Evolutionary conservation across 2,329 filamentous ascomycete species (phyloP), one percentile per base, ranked within the genome.

Genomic region (Periconia sp.): DNA sequence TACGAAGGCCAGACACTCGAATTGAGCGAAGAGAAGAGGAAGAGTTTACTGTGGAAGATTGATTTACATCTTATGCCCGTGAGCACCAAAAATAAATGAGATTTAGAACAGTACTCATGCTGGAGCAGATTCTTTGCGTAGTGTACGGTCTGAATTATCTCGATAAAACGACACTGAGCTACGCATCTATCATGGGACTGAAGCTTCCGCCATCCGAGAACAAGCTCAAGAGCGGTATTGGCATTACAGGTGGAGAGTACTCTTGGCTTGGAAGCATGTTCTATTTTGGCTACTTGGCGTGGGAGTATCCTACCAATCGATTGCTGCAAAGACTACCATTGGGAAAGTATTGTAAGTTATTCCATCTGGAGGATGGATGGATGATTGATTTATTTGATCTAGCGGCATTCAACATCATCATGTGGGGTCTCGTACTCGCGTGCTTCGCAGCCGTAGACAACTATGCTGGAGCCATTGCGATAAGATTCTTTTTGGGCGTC

Each of bases 401-500:
- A 68, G 60, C 80, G 2, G 82, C 81, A 0, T 75, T 79, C 48
- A 86, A 83, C 56, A 79, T 87, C 43, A 76, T 86, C 46, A 73
- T 82, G 54, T 87, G 84, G 84, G 84, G 84, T 1, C 31, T 75
- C 1, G 76, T 82, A 1, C 71, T 88, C 1, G 73, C 77, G 40
- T 84, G 82, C 59, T 85, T 87, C 58, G 84, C 85, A 0, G 83
- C 79, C 0, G 80, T 82, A 1, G 72, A 76, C 22, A 80, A 81
- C 60, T 88, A 82, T 55, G 70, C 74, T 0, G 81, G 84, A 1
- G 81, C 83, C 0, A 77, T 87, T 16, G 82, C 81, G 1, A 78
- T 88, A 23, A 79, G 86, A 0, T 84, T 88, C 61, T 81, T 88
- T 54, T 75, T 88, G 1, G 86, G 86, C 19, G 74, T 86, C 0